Base-by-base conservation (phyloP, 2,329 filamentous ascomycete species). In the Albophoma yamanashiensis region DNA sequence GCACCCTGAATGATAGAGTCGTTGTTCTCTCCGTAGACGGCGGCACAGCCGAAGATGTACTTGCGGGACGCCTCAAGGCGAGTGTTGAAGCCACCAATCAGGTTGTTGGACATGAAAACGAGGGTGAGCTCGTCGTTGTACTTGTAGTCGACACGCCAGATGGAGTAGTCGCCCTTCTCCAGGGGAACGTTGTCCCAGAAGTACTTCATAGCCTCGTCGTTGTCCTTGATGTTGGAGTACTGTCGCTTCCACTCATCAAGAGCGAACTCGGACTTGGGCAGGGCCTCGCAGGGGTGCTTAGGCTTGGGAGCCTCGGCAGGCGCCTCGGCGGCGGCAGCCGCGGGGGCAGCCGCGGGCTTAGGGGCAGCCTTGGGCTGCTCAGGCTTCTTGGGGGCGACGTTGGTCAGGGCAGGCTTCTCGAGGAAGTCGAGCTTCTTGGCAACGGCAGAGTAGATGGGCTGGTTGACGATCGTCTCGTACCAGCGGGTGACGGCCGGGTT, bases 171-270 rank as follows among this genome's bases (percentile, higher is more conserved):
- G 27, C 27, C 94, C 66, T 91, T 88, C 66, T 92, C 88, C 69
- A 94, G 88, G 74, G 94, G 93, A 79, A 86, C 85, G 78, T 95
- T 91, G 81, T 97, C 87, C 93, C 93, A 99, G 88, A 99, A 97
- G 89, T 89, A 97, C 76, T 93, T 92, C 71, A 97, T 82, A 70
- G 93, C 91, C 65, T 82, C 87, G 65, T 87, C 81, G 27, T 31
- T 3, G 68, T 90, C 92, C 65, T 97, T 91, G 75, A 89, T 85
- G 87, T 99, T 99, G 72, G 94, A 99, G 87, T 96, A 99, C 78
- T 91, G 88, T 74, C 94, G 92, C 89, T 99, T 99, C 90, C 89
- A 96, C 80, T 99, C 94, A 74, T 99, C 94, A 61, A 99, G 84
- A 68, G 89, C 82, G 73, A 96, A 84, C 61, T 88, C 86, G 63